Evolutionary conservation across 495 filamentous ascomycete genomes (phyloP).

Genomic region (Penicillium flavigenum): DNA sequence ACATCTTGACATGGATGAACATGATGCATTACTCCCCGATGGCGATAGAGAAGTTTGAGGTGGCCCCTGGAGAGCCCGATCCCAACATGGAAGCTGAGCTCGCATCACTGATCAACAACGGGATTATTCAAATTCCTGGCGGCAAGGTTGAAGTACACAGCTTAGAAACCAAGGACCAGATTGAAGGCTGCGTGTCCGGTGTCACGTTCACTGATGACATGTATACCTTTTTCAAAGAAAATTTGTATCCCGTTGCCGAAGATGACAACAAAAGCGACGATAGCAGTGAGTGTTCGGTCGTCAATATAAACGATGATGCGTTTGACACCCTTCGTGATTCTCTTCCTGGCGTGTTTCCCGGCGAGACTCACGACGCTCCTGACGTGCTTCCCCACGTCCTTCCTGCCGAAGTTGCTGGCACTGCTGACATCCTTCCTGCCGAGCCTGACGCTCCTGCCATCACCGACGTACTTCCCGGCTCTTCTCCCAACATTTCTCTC

Average conservation of each 20-base stretch:
- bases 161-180: too few relatives aligned
- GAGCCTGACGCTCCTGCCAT: too few relatives aligned
- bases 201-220: not conserved
- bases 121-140: not conserved
- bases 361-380: too few relatives aligned
- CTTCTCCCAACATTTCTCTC: too few relatives aligned
- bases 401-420: too few relatives aligned
- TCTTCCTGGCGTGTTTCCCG: too few relatives aligned
- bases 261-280: not conserved
- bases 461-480: not conserved
- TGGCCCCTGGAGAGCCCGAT: not conserved
- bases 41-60: not conserved
- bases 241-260: not conserved
- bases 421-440: too few relatives aligned
- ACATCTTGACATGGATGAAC: conserved; percentile 46
- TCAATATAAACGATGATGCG: not conserved
- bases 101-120: not conserved
- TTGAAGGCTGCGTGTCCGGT: not conserved
- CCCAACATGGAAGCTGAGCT: not conserved
- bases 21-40: conserved; percentile 21
- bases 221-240: not conserved
- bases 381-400: not conserved
- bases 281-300: not conserved
- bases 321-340: not conserved
- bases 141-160: not conserved